Evolutionary conservation across 2,329 filamentous ascomycete genomes (phyloP).

Genomic region (Pseudogymnoascus sp.): DNA sequence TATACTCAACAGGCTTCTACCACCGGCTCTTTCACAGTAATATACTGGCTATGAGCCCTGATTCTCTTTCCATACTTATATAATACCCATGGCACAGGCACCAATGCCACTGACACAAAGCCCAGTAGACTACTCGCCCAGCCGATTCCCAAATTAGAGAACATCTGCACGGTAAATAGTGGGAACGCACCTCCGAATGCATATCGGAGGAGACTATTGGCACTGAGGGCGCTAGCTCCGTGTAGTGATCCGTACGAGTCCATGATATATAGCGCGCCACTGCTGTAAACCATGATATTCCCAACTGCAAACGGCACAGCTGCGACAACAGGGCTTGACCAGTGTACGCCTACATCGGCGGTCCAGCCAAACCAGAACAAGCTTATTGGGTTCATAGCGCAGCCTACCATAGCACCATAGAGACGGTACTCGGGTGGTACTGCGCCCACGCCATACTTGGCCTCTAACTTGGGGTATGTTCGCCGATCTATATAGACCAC

Average conservation of each 20-base stretch:
- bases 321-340: constrained; percentile 39
- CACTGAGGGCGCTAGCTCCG: constrained; percentile 8
- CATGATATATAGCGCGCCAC: constrained; percentile 9
- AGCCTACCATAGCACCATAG: constrained; percentile 49
- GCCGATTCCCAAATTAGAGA: constrained; percentile 29
- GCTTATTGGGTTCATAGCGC: constrained; percentile 40
- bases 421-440: constrained; percentile 48
- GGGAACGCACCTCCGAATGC: constrained; percentile 5
- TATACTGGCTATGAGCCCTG: constrained; percentile 15
- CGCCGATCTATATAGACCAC: constrained; percentile 10
- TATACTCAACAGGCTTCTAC: background rate
- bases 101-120: constrained; percentile 30
- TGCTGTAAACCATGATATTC: constrained; percentile 32
- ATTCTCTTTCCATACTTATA: constrained; percentile 31
- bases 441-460: background rate
- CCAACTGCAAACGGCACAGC: constrained; percentile 9
- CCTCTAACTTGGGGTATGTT: constrained; percentile 5
- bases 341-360: constrained; percentile 37
- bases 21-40: constrained; percentile 2
- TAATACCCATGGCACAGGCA: constrained; percentile 36
- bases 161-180: constrained; percentile 22
- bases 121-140: constrained; percentile 34
- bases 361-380: constrained; percentile 56
- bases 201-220: constrained; percentile 12
- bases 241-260: constrained; percentile 9